phyloP scores from a whole-genome alignment of 1,139 yeast species.

The Taphrina betulina region DNA sequence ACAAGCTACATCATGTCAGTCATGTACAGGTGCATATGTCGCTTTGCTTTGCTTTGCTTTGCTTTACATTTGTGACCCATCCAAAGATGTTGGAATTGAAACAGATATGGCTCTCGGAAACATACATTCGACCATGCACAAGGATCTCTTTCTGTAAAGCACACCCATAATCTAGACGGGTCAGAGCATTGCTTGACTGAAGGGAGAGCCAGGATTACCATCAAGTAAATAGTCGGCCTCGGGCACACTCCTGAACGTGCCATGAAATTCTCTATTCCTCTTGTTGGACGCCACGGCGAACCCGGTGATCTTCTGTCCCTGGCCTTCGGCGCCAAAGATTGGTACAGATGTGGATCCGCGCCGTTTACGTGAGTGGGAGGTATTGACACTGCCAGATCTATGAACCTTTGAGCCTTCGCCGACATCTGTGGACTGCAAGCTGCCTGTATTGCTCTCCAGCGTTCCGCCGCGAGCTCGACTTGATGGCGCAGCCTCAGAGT shows the following conservation, averaged over 20 bases:
- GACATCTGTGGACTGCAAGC: neutral
- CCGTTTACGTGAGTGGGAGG: conserved; percentile 9
- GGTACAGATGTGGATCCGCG: conserved; percentile 27
- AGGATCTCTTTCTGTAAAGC: conserved; percentile 85
- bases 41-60: neutral
- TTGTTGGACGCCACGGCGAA: conserved; percentile 59
- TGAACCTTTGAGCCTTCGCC: too few species aligned
- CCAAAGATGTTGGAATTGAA: conserved; percentile 91
- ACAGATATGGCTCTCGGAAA: conserved; percentile 76
- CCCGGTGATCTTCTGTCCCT: conserved; percentile 43
- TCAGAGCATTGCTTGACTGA: neutral
- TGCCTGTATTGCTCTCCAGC: neutral
- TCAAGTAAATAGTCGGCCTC: conserved; percentile 70
- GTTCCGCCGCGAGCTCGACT: neutral
- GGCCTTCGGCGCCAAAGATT: conserved; percentile 21
- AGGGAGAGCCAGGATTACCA: neutral
- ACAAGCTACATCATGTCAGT: conserved; percentile 46
- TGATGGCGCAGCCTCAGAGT: too few species aligned
- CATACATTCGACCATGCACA: conserved; percentile 85
- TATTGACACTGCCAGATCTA: conserved; percentile 24
- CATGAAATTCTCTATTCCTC: conserved; percentile 77
- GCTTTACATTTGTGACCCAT: conserved; percentile 69
- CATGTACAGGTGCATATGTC: neutral
- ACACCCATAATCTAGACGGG: conserved; percentile 69
- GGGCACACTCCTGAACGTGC: conserved; percentile 67